A percentile compares a stretch with the other conserved stretches of the same genome.
These are phyloP conservation scores for Schwanniomyces vanrijiae DNA, from an alignment of 805 yeast species.

Conservation along the genomic window DNA sequence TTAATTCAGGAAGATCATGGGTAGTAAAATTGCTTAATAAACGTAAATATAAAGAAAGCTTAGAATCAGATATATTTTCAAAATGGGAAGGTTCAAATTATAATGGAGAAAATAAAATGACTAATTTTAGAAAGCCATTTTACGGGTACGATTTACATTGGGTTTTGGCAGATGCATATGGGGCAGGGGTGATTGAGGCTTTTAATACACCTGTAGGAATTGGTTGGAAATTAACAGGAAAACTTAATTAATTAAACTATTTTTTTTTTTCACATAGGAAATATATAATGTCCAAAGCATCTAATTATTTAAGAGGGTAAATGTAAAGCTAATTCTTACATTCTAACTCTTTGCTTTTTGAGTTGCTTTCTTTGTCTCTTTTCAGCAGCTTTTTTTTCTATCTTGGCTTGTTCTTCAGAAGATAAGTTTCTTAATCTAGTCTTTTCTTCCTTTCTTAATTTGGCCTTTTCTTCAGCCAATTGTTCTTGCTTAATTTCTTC, in stretches of 20 bases:
- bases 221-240: constrained; percentile 59
- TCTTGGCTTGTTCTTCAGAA: constrained; percentile 77
- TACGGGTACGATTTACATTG: constrained; percentile 52
- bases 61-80: constrained; percentile 40
- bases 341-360: constrained; percentile 56
- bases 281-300: not conserved
- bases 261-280: not conserved
- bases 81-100: constrained; percentile 45
- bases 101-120: constrained; percentile 29
- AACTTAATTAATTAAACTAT: constrained; percentile 20
- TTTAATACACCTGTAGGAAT: constrained; percentile 55
- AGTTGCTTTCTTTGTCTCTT: constrained; percentile 75
- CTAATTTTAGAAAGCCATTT: constrained; percentile 45
- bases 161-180: constrained; percentile 51
- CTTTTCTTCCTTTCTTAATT: constrained; percentile 64
- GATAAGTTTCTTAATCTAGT: constrained; percentile 56
- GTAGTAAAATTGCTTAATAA: constrained; percentile 38
- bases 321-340: constrained; percentile 12
- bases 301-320: not conserved
- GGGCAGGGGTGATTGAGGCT: constrained; percentile 52
- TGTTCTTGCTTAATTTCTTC: constrained; percentile 69
- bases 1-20: constrained; percentile 45
- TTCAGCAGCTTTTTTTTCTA: constrained; percentile 75
- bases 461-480: constrained; percentile 67
- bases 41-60: constrained; percentile 40